A percentile compares a stretch with the other conserved stretches of the same genome.
phyloP scores from a whole-genome alignment of 495 filamentous ascomycete genomes.

The Trichocladium uniseriatum region DNA sequence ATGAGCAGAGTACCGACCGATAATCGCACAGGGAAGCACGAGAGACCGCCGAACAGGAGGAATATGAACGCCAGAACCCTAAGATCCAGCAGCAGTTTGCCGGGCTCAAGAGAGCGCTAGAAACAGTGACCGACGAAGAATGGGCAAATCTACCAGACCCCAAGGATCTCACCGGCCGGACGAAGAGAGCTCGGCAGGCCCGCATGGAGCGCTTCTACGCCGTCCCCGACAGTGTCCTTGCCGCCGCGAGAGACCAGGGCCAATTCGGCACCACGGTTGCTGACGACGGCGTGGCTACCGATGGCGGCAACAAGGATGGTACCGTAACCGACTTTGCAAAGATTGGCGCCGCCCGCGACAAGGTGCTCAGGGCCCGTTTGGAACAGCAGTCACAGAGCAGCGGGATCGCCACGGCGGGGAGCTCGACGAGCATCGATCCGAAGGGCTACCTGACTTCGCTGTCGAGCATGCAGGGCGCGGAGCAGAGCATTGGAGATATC shows the following conservation, averaged over 20 bases:
- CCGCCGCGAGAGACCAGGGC: constrained; percentile 65
- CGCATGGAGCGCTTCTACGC: constrained; percentile 84
- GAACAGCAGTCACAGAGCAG: constrained; percentile 73
- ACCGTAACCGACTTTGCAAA: constrained; percentile 98
- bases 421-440: constrained; percentile 84
- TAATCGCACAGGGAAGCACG: constrained; percentile 81
- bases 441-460: constrained; percentile 93
- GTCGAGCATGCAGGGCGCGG: constrained; percentile 64
- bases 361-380: constrained; percentile 80
- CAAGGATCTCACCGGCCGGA: constrained; percentile 90
- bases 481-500: constrained; percentile 87
- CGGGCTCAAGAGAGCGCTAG: constrained; percentile 83
- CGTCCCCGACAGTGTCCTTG: constrained; percentile 92
- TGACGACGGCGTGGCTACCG: constrained; percentile 58
- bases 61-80: constrained; percentile 93
- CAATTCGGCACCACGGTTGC: constrained; percentile 79
- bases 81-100: constrained; percentile 99
- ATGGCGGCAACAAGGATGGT: constrained; percentile 52
- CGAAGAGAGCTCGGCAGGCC: constrained; percentile 74
- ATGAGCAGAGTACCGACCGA: constrained; percentile 84
- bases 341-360: constrained; percentile 90
- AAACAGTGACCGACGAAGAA: constrained; percentile 84
- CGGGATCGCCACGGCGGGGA: constrained; percentile 66
- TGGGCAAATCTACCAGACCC: constrained; percentile 95
- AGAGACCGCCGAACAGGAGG: constrained; percentile 79